These are phyloP conservation scores for Trichoderma cornu-damae DNA, from an alignment of 2,329 filamentous ascomycete species.

Conservation along the genomic window DNA sequence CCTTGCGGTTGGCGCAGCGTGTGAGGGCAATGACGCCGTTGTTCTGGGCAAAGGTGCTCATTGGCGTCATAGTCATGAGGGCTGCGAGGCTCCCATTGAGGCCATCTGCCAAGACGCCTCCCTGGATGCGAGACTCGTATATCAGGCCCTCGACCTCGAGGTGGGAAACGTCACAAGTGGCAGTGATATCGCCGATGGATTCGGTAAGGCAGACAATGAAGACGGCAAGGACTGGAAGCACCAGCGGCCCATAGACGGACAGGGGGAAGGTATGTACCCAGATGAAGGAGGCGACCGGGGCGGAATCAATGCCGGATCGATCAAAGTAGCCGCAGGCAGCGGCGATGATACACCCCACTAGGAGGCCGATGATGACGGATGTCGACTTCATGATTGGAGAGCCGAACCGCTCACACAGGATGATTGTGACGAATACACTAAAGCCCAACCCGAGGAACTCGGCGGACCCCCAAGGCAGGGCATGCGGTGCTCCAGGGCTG, in stretches of 20 bases:
- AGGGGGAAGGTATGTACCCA: conserved; percentile 76
- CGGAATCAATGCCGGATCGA: conserved; percentile 62
- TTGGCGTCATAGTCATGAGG: conserved; percentile 73
- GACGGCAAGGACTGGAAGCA: conserved; percentile 64
- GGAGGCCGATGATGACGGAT: conserved; percentile 67
- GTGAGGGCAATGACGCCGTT: conserved; percentile 81
- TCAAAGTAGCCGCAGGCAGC: conserved; percentile 76
- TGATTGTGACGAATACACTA: conserved; percentile 72
- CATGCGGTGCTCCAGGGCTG: conserved; percentile 60
- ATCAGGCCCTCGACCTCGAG: conserved; percentile 66
- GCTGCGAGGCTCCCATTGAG: conserved; percentile 69
- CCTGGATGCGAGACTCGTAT: conserved; percentile 74
- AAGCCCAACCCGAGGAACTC: conserved; percentile 77
- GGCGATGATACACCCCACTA: conserved; percentile 72
- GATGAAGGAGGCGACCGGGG: conserved; percentile 68
- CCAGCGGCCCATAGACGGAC: conserved; percentile 65
- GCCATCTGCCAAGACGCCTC: conserved; percentile 72
- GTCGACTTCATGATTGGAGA: conserved; percentile 80
- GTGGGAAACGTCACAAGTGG: conserved; percentile 73
- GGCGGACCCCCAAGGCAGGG: conserved; percentile 71
- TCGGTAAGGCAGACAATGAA: conserved; percentile 73
- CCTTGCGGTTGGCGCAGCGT: conserved; percentile 72
- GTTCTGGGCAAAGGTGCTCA: conserved; percentile 78
- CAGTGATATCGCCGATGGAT: conserved; percentile 74
- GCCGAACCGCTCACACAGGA: conserved; percentile 75